Evolutionary conservation across 2,329 filamentous ascomycete species (phyloP).

Genomic region (Calonectria crousiana): DNA sequence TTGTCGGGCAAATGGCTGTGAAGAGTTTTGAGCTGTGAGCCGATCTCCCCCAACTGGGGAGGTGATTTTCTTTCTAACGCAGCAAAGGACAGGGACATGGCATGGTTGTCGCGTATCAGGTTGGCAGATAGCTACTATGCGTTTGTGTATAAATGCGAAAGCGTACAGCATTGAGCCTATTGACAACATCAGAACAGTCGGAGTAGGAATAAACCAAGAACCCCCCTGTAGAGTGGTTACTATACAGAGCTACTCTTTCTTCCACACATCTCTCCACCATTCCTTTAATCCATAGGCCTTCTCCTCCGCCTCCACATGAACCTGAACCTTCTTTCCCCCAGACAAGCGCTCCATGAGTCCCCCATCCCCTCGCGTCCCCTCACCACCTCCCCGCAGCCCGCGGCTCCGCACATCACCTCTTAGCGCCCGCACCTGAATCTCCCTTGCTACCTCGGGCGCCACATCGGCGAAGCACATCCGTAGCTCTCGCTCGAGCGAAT

Average conservation of each 20-base stretch:
- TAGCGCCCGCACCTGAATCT: constrained; percentile 77
- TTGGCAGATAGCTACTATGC: not conserved
- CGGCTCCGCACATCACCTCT: constrained; percentile 53
- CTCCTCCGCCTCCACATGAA: constrained; percentile 79
- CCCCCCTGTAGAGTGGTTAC: not conserved
- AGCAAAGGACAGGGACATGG: not conserved
- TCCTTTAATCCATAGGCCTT: constrained; percentile 88
- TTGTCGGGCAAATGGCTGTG: constrained; percentile 13
- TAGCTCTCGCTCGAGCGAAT: constrained; percentile 85
- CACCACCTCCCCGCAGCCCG: constrained; percentile 43
- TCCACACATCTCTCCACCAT: constrained; percentile 87
- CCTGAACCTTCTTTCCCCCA: constrained; percentile 62
- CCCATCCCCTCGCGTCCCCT: constrained; percentile 50
- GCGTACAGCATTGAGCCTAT: not conserved
- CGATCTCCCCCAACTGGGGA: not conserved
- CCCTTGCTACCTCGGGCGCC: constrained; percentile 78
- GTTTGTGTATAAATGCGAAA: not conserved
- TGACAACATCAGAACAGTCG: not conserved
- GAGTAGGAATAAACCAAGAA: not conserved
- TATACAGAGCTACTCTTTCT: constrained; percentile 37
- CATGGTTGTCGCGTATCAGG: not conserved
- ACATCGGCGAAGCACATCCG: constrained; percentile 86
- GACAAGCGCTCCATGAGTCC: constrained; percentile 73
- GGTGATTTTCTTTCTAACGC: not conserved
- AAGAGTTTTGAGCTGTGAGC: constrained; percentile 5